Evolutionary conservation across 1,284 basidiomycete genomes (phyloP).

Genomic region (Boletus mariae): DNA sequence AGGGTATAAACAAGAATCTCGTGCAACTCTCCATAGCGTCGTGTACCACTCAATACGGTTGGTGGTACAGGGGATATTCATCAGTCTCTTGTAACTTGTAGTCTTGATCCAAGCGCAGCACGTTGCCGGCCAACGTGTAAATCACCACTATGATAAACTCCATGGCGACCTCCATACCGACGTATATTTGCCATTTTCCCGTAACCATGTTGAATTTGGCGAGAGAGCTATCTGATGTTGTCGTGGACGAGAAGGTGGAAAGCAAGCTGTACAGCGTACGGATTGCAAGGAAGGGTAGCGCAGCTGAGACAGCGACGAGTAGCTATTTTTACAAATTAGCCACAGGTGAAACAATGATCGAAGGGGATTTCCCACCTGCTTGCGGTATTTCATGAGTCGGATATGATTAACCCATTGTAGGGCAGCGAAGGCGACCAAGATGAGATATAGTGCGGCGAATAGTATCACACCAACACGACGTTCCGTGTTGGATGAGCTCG

Average conservation of each 20-base stretch:
- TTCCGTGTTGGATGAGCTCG: constrained; percentile 31
- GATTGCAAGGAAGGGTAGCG: constrained; percentile 56
- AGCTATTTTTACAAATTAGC: constrained; percentile 11
- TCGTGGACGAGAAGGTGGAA: constrained; percentile 46
- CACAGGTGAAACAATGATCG: constrained; percentile 8
- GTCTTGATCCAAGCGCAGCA: constrained; percentile 34
- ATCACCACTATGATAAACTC: constrained; percentile 50
- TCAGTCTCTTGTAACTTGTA: constrained; percentile 29
- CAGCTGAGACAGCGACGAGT: constrained; percentile 46
- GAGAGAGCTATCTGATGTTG: constrained; percentile 26
- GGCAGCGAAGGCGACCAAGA: constrained; percentile 41
- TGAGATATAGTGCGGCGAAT: constrained; percentile 46
- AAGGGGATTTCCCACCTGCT: constrained; percentile 33
- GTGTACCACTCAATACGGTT: constrained; percentile 16
- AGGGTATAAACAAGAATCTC: neutral
- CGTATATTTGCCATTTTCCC: constrained; percentile 52
- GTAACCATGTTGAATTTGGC: constrained; percentile 51
- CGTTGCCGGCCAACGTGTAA: constrained; percentile 43
- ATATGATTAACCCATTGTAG: constrained; percentile 48
- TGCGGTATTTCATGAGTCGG: constrained; percentile 49
- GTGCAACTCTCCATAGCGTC: neutral
- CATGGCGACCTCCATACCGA: constrained; percentile 54
- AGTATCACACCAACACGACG: constrained; percentile 49
- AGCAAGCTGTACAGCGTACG: constrained; percentile 47
- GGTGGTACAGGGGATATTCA: constrained; percentile 29